Evolutionary conservation across 345 rosid species (phyloP).

Genomic region (Gossypium longicalyx): DNA sequence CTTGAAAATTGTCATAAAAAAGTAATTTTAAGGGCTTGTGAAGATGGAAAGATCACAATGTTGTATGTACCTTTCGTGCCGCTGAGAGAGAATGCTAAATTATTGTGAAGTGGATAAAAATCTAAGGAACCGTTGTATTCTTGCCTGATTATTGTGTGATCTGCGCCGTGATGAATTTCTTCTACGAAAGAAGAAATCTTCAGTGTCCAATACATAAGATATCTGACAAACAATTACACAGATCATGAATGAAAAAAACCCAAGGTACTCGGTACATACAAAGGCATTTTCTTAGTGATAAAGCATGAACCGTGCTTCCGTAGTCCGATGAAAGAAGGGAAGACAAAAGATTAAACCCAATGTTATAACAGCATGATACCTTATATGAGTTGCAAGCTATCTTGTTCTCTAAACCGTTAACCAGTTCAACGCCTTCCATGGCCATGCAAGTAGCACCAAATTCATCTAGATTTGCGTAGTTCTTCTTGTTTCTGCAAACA

Average conservation of each 20-base stretch:
- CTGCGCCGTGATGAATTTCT: slow-evolving; percentile 18
- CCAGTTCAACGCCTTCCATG: slow-evolving; percentile 65
- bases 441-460: slow-evolving; percentile 55
- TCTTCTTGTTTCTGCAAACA: slow-evolving; percentile 70
- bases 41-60: not conserved
- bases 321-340: not conserved
- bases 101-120: slow-evolving; percentile 42
- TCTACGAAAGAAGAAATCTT: slow-evolving; percentile 57
- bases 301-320: not conserved
- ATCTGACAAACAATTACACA: slow-evolving; percentile 32
- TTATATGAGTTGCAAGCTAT: slow-evolving; percentile 78
- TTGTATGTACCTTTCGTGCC: not conserved
- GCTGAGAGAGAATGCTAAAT: slow-evolving; percentile 1
- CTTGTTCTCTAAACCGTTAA: slow-evolving; percentile 94
- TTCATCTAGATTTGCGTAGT: slow-evolving; percentile 60
- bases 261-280: not conserved
- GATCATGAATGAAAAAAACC: not conserved
- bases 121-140: slow-evolving; percentile 41
- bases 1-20: not conserved
- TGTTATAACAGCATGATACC: slow-evolving; percentile 33
- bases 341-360: not conserved
- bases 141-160: slow-evolving; percentile 26
- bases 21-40: not conserved
- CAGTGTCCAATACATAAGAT: slow-evolving; percentile 57
- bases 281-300: not conserved